phyloP scores from a whole-genome alignment of 257 asterid genomes.

The Paulownia fortunei region DNA sequence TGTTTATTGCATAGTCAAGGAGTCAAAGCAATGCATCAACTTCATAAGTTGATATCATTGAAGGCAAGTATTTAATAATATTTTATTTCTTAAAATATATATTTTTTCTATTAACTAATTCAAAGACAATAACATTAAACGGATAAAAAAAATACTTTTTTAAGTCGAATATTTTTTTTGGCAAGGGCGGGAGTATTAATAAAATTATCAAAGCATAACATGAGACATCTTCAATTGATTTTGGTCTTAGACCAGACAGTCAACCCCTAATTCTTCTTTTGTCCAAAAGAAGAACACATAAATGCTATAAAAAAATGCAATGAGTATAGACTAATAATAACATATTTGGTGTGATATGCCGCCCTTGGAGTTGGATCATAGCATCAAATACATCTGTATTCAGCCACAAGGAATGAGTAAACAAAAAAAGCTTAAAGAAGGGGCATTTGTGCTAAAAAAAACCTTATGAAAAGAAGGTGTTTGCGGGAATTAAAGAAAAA shows the following conservation, averaged over 20 bases:
- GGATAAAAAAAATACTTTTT: no score
- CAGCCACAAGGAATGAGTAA: slow-evolving; percentile 25
- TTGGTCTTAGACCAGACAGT: slow-evolving; percentile 1
- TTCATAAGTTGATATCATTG: slow-evolving; percentile 14
- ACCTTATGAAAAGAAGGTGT: slow-evolving; percentile 9
- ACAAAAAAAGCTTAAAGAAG: slow-evolving; percentile 5
- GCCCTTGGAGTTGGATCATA: slow-evolving; percentile 20
- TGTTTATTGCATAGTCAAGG: slow-evolving; percentile 25
- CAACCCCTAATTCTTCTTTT: neutral
- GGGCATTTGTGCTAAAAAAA: slow-evolving; percentile 17
- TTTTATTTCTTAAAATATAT: no score
- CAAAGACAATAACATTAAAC: no score
- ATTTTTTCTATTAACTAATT: no score
- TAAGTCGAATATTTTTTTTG: no score
- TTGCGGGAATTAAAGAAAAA: slow-evolving; percentile 36
- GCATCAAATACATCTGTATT: slow-evolving; percentile 36
- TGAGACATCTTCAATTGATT: slow-evolving; percentile 3
- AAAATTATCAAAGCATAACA: neutral
- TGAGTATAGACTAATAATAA: slow-evolving; percentile 25
- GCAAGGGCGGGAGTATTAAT: neutral
- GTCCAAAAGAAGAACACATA: slow-evolving; percentile 1
- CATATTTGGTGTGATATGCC: slow-evolving; percentile 29
- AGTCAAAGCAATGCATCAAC: slow-evolving; percentile 32
- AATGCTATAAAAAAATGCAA: neutral
- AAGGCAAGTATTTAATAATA: neutral